Base-by-base conservation (phyloP, 2,329 filamentous ascomycete species). In the Aspergillus sp. region DNA sequence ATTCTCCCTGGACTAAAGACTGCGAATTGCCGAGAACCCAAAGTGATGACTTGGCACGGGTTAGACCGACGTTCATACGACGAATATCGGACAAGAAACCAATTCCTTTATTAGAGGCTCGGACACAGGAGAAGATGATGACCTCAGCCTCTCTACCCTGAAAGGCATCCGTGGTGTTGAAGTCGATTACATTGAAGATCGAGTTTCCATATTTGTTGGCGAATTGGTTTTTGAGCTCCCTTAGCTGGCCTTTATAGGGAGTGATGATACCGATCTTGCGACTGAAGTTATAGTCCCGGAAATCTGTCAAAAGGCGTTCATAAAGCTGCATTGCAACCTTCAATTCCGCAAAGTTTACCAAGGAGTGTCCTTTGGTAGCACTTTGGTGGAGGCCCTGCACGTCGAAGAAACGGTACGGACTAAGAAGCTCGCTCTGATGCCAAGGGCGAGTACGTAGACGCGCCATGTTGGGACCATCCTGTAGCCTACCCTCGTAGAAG, bases 21-120 rank as follows among this genome's bases (percentile, higher is more conserved):
- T 89, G 84, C 0, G 95, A 95, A 74, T 98, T 96, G 64, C 95
- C 95, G 25, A 99, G 83, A 57, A 99, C 93, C 90, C 93, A 99
- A 9, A 99, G 83, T 35, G 93, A 97, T 9, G 91, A 96, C 75
- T 96, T 97, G 5, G 95, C 96, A 81, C 95, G 89, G 21, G 95
- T 99, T 59, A 99, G 82, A 78, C 95, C 95, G 69, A 99, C 95
- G 75, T 99, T 99, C 96, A 99, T 98, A 82, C 95, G 93, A 58
- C 95, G 87, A 70, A 99, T 96, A 73, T 99, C 95, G 55, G 91
- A 90, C 84, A 99, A 89, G 85, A 99, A 99, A 82, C 95, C 95
- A 70, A 99, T 96, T 68, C 93, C 92, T 7, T 89, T 90, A n/a
- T 90, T 86, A 31, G 90, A 93, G 21, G 95, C 93, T 78, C 95